These are phyloP conservation scores for Curvularia lunata DNA, from an alignment of 2,329 filamentous ascomycete genomes.

Conservation along the genomic window DNA sequence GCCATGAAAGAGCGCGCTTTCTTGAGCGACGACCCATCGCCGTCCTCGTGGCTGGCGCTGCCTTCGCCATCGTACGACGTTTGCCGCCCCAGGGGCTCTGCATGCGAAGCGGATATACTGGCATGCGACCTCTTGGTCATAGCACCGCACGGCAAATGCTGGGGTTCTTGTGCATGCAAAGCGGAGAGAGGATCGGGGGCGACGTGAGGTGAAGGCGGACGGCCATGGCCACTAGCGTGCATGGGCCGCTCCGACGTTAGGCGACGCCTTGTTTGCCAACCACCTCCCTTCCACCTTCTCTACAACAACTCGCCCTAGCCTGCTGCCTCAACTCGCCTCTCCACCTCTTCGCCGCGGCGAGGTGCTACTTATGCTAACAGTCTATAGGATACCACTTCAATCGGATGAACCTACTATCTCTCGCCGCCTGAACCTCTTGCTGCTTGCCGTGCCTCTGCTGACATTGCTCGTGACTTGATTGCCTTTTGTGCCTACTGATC, in stretches of 20 bases:
- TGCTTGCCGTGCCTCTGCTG: background rate
- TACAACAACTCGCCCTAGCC: background rate
- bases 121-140: constrained; percentile 47
- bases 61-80: constrained; percentile 30
- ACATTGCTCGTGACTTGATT: background rate
- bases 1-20: constrained; percentile 48
- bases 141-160: constrained; percentile 28
- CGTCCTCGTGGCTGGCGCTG: constrained; percentile 32
- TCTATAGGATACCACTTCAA: background rate
- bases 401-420: background rate
- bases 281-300: background rate
- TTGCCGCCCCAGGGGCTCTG: constrained; percentile 23
- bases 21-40: constrained; percentile 38
- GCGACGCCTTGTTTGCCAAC: background rate
- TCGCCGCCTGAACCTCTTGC: background rate
- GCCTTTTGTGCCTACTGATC: background rate
- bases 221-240: constrained; percentile 10
- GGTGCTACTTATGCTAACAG: background rate
- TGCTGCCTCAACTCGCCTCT: background rate
- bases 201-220: constrained; percentile 7
- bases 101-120: constrained; percentile 28
- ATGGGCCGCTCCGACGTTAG: constrained; percentile 6
- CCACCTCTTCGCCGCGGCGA: background rate
- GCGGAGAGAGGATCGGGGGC: background rate
- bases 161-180: constrained; percentile 11